phyloP scores from a whole-genome alignment of 2,329 filamentous ascomycete genomes.

The Cytospora chrysosperma region DNA sequence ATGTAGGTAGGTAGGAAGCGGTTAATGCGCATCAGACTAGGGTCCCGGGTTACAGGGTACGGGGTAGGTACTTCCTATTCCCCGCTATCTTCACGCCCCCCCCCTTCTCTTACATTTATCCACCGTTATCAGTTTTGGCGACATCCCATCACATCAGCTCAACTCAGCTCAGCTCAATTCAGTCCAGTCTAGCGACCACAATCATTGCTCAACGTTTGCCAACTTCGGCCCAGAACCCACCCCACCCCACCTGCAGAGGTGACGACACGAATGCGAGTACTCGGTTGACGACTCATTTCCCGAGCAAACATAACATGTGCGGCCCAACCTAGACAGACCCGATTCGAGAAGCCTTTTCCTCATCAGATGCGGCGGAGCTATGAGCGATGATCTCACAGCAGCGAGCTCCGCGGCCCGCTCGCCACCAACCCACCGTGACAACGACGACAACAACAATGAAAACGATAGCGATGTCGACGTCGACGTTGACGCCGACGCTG shows the following conservation, averaged over 20 bases:
- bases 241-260: neutral
- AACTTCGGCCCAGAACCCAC: neutral
- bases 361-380: slow-evolving; percentile 43
- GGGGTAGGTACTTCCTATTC: neutral
- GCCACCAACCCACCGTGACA: slow-evolving; percentile 25
- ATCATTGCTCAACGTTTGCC: neutral
- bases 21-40: neutral
- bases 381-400: slow-evolving; percentile 44
- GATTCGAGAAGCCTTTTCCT: slow-evolving; percentile 28
- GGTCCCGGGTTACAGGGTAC: no score
- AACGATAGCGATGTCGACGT: slow-evolving; percentile 15
- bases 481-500: neutral
- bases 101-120: neutral
- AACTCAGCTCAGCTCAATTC: neutral
- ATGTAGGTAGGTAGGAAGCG: no score
- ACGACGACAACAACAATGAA: slow-evolving; percentile 19
- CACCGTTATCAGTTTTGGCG: neutral
- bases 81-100: neutral
- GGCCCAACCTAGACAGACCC: slow-evolving; percentile 9
- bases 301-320: slow-evolving; percentile 20
- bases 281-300: neutral
- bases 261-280: neutral
- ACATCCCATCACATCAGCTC: neutral
- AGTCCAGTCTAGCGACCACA: neutral
- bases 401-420: slow-evolving; percentile 41